Evolutionary conservation across 495 filamentous ascomycete species (phyloP), one percentile per base, ranked within the genome.

Genomic region (Hypoxylon subgilvum): DNA sequence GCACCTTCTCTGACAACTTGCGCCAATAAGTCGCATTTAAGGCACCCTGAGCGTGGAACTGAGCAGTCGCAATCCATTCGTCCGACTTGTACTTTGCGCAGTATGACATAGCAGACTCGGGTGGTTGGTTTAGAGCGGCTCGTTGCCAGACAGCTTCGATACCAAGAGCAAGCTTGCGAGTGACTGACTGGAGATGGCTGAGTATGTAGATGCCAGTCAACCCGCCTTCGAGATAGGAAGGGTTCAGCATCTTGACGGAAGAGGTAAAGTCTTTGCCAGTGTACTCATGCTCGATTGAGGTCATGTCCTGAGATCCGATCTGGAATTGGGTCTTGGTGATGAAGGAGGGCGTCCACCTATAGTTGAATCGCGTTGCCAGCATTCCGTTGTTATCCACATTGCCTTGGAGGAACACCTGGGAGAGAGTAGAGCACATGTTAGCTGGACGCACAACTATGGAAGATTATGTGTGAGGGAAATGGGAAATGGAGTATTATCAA

Each of bases 1-100:
- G 92, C 22, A 99, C 91, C 69, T 90, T 90, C 48, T 97, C 94
- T n/a, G 91, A 91, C 64, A 99, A 75, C 65, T 82, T 87, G 61
- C 88, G 85, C 95, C 95, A 99, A 83, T 93, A 99, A 4, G 91
- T 91, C n/a, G 91, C 86, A 64, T 88, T 89, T 45, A 99, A 73
- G 38, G 85, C 89, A 35, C 93, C 91, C 72, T 90, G 87, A 30
- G 86, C 84, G 69, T 95, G 86, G 21, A 96, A 70, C 67, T 96
- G 91, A 61, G 86, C 88, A 46, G 85, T 92, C 18, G 88, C 93
- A 66, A 96, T 86, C 91, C 92, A 99, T 63, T 96, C 91, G 18
- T 84, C 79, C 14, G 88, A 81, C 79, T 89, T 93, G 78, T 97
- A 99, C 69, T 87, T 86, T 56, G 86, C 93, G 64, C 84, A 87